Conservation (phyloP, 257 asterid genomes). For the Gynochthodes officinalis region DNA sequence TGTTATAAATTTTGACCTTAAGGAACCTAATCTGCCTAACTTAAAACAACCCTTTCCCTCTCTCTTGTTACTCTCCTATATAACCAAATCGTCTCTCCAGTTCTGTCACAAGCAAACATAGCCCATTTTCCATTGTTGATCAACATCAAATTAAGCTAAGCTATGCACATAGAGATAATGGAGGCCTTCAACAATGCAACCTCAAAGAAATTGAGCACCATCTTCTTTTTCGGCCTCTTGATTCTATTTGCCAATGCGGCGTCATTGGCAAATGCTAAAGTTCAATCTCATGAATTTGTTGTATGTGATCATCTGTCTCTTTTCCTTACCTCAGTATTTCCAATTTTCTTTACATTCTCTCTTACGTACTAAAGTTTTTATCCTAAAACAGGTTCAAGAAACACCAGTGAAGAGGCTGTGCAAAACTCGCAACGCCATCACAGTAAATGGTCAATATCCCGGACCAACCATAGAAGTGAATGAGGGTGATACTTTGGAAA, state of each 20-base stretch:
- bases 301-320: constrained; percentile 36
- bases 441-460: constrained; percentile 77
- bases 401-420: constrained; percentile 90
- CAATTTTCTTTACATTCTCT: not conserved
- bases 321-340: not conserved
- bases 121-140: not conserved
- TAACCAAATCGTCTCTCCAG: constrained; percentile 24
- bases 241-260: constrained; percentile 38
- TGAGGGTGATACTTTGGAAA: constrained; percentile 70
- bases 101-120: constrained; percentile 30
- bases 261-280: constrained; percentile 48
- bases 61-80: constrained; percentile 37
- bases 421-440: constrained; percentile 61
- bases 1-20: constrained; percentile 30
- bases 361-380: not conserved
- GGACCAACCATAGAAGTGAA: constrained; percentile 82
- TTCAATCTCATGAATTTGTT: constrained; percentile 61
- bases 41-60: constrained; percentile 40
- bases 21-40: constrained; percentile 59
- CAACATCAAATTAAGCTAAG: not conserved
- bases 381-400: constrained; percentile 60
- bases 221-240: constrained; percentile 31
- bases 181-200: constrained; percentile 16
- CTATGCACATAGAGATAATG: constrained; percentile 18
- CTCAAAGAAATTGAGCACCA: constrained; percentile 18